Evolutionary conservation across 2,329 filamentous ascomycete genomes (phyloP).

Genomic region (Colletotrichum sp.): DNA sequence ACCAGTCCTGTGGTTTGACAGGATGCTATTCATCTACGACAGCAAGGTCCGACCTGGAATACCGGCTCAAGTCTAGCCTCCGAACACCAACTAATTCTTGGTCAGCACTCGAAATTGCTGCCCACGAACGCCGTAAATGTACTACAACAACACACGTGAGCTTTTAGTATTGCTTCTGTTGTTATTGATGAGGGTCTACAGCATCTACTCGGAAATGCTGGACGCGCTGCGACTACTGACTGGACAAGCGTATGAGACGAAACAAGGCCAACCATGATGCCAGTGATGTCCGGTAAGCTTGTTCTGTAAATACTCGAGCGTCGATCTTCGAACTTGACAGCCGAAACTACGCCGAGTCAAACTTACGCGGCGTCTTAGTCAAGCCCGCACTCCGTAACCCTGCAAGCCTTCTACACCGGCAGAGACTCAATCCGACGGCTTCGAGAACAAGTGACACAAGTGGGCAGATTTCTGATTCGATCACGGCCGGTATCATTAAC

Average conservation of each 20-base stretch:
- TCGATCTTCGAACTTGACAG: background rate
- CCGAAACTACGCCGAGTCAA: background rate
- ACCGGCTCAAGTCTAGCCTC: background rate
- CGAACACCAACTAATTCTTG: background rate
- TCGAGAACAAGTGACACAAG: background rate
- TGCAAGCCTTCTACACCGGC: background rate
- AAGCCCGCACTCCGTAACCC: background rate
- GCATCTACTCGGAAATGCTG: background rate
- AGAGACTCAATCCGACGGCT: background rate
- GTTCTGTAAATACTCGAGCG: background rate
- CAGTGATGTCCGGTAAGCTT: background rate
- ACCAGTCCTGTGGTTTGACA: background rate
- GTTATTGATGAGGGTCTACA: background rate
- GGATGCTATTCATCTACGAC: background rate
- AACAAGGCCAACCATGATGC: background rate
- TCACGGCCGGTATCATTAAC: background rate
- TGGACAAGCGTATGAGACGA: background rate
- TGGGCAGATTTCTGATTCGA: background rate
- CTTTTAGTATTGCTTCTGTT: fast-evolving
- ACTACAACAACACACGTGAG: background rate
- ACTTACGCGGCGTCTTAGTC: background rate
- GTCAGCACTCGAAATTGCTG: fast-evolving
- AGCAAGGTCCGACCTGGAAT: background rate
- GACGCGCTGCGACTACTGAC: background rate
- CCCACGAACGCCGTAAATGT: background rate